Evolutionary conservation across 306 rosid genomes (phyloP), one percentile per base, ranked within the genome.

Genomic region (Mucuna pruriens): DNA sequence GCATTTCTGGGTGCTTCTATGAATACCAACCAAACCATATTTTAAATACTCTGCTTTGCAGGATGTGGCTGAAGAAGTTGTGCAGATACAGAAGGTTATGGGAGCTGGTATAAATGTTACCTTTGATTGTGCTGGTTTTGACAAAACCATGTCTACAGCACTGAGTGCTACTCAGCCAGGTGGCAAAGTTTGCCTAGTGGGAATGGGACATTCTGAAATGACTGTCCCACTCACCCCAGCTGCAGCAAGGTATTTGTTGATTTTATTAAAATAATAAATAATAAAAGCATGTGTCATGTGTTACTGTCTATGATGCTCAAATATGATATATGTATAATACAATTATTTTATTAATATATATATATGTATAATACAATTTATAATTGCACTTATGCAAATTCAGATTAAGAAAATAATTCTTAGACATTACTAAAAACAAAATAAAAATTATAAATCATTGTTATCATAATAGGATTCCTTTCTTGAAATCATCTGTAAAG

Each of bases 161-260:
- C 73, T 92, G 85, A 71, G 64, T n/a, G 98, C 93, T 44, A 92
- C 97, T 36, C 80, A 76, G 76, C 48, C 94, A 7, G 97, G 98
- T 12, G 97, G 97, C 58, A 94, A 90, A 86, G 97, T 94, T 76
- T 94, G 98, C 88, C 88, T 94, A 0, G 93, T 94, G 16, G 97
- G 97, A 82, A 90, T 94, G 93, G 98, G 94, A 15, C 93, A 90
- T 42, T 76, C 78, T 2, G 92, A 89, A 78, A 92, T 90, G 98
- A 94, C 97, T 31, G 86, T 91, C 66, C 97, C 98, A 57, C 92
- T 92, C 83, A 87, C 97, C 20, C 86, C 93, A 29, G 92, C 97
- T 79, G 91, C 97, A 76, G 94, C 90, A 25, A 91, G 98, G 97
- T 90, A 86, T 67, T 1, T 67, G 10, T 39, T 11, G 3, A 62